Evolutionary conservation across 2,329 filamentous ascomycete genomes (phyloP), one percentile per base, ranked within the genome.

Genomic region (Aciculosporium take): DNA sequence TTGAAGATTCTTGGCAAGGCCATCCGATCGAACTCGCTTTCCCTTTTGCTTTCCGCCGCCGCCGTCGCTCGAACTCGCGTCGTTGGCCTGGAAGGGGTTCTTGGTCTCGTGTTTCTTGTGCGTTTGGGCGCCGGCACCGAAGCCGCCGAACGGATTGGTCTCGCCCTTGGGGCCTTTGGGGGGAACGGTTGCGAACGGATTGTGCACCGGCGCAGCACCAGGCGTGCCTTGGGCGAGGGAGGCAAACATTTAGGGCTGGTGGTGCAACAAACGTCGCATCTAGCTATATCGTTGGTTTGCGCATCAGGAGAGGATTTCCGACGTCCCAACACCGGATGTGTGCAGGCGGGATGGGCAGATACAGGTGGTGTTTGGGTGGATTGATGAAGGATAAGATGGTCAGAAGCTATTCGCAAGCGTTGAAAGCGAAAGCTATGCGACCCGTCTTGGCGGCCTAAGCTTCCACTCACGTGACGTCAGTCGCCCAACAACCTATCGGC

Each of bases 251-350:
- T 56, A 53, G 51, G 48, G 55, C 8, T 51, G 59, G 61, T 57
- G 59, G 59, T 60, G 61, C 61, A 61, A 62, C 59, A 45, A 46
- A 47, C 50, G 60, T 62, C 58, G 60, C 61, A 58, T 52, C 57
- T 60, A 62, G 54, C 58, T 51, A 50, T 43, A 46, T 42, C 48
- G 45, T 53, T 39, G 46, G 53, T 53, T 53, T 53, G 52, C 48
- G 52, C 60, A 64, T 64, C 52, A 49, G 47, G 52, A 50, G 47
- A 10, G 17, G 23, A 15, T 37, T 25, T 44, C 9, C 27, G 31
- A 29, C 24, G 24, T 17, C 42, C 23, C 23, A 24, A 17, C 28
- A n/a, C n/a, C 38, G 27, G 33, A 29, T 40, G 18, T 24, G n/a
- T 33, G 33, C n/a, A n/a, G n/a, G n/a, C n/a, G n/a, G n/a, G n/a